Conservation (phyloP, 1,139 yeast genomes). For the Kodamaea alishanica region DNA sequence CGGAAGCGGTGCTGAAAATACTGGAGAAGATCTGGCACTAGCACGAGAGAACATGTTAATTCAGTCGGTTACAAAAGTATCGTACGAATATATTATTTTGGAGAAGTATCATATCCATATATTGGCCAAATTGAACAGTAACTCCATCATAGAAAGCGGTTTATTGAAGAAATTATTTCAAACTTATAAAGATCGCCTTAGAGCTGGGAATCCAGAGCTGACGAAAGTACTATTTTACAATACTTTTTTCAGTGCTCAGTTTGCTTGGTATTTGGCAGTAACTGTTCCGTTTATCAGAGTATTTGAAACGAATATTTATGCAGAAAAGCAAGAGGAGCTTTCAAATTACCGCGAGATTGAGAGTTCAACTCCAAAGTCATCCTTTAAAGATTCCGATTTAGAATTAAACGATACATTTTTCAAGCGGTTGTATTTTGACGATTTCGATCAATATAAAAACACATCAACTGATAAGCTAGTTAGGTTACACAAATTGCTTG, state of each 20-base stretch:
- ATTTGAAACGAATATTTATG: slow-evolving; percentile 28
- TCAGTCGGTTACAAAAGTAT: slow-evolving; percentile 34
- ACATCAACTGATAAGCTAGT: slow-evolving; percentile 29
- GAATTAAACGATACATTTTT: slow-evolving; percentile 24
- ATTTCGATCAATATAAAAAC: slow-evolving; percentile 23
- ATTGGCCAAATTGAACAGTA: slow-evolving; percentile 31
- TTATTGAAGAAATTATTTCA: slow-evolving; percentile 23
- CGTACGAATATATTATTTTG: slow-evolving; percentile 39
- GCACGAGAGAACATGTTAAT: slow-evolving; percentile 20
- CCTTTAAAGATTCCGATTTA: slow-evolving; percentile 26
- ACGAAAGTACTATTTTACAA: slow-evolving; percentile 35
- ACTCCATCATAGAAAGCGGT: slow-evolving; percentile 30
- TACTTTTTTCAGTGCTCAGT: slow-evolving; percentile 33
- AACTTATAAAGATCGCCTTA: slow-evolving; percentile 16
- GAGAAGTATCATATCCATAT: slow-evolving; percentile 43
- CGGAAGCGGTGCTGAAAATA: slow-evolving; percentile 22
- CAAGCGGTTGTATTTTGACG: slow-evolving; percentile 25
- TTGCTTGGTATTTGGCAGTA: slow-evolving; percentile 38
- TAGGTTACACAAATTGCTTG: slow-evolving; percentile 24
- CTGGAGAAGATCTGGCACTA: slow-evolving; percentile 7
- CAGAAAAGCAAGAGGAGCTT: not conserved
- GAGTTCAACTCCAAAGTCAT: slow-evolving; percentile 13
- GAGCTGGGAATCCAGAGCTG: slow-evolving; percentile 11
- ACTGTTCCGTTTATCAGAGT: slow-evolving; percentile 38
- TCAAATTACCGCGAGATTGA: slow-evolving; percentile 9